Percentiles rank a stretch among this genome's conserved stretches.
Conservation (phyloP, 2,329 filamentous ascomycete species). For the Celoporthe dispersa region DNA sequence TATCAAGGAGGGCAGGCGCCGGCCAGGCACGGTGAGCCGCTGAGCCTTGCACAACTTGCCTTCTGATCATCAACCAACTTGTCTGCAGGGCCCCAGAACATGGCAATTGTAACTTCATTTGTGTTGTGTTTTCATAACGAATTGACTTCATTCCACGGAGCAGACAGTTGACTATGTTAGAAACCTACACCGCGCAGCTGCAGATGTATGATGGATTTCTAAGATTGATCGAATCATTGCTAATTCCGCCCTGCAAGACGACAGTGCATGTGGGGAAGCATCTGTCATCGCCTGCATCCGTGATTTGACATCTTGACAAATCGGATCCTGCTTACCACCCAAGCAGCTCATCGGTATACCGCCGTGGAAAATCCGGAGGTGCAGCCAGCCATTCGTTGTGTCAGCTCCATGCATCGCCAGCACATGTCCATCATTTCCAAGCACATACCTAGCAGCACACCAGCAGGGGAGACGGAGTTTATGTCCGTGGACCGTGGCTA, state of each 20-base stretch:
- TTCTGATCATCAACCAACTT: too few relatives aligned
- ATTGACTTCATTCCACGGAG: not conserved
- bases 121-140: not conserved
- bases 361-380: not conserved
- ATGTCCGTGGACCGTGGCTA: not conserved
- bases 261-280: not conserved
- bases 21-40: too few relatives aligned
- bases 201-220: not conserved
- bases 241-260: not conserved
- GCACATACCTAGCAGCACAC: too few relatives aligned
- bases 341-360: not conserved
- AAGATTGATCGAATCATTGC: not conserved
- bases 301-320: not conserved
- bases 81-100: too few relatives aligned
- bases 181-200: not conserved
- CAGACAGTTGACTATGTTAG: not conserved
- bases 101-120: too few relatives aligned
- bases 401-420: not conserved
- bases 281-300: not conserved
- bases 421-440: not conserved
- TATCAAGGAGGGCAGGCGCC: too few relatives aligned
- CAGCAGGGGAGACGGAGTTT: not conserved
- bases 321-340: not conserved
- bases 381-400: not conserved
- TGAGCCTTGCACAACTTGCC: too few relatives aligned